Conservation (phyloP, 306 rosid species). For the Rosa rugosa region DNA sequence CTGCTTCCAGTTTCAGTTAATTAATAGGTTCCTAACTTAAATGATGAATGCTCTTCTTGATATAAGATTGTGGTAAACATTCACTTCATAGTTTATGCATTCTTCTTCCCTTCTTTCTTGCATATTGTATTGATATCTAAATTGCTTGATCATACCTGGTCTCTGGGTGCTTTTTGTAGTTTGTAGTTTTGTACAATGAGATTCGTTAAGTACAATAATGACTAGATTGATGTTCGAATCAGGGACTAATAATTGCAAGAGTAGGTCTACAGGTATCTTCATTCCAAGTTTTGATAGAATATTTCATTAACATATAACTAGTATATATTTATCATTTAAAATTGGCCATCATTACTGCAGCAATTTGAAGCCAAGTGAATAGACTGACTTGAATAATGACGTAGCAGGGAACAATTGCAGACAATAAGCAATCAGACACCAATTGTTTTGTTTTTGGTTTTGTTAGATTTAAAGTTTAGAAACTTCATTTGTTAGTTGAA, state of each 20-base stretch:
- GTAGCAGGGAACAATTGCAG: not conserved
- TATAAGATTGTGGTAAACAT: not conserved
- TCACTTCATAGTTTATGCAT: not conserved
- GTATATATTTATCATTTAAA: not conserved
- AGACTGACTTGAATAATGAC: not conserved
- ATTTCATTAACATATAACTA: not conserved
- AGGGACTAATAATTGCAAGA: not conserved
- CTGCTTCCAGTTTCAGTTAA: not conserved
- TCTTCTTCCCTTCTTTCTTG: not conserved
- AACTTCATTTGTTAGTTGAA: not conserved
- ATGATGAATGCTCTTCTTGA: conserved; percentile 1
- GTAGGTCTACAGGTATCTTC: not conserved
- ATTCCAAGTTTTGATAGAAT: not conserved
- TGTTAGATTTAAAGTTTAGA: not conserved
- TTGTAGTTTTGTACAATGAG: not conserved
- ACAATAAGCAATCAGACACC: conserved; percentile 1
- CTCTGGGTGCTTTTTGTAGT: not conserved
- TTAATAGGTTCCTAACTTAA: not conserved
- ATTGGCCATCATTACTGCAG: not conserved
- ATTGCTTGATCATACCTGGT: not conserved
- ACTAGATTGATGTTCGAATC: not conserved
- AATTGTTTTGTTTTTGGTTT: not conserved
- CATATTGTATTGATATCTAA: not conserved
- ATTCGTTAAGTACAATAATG: not conserved
- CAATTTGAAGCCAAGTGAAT: not conserved